A percentile compares a stretch with the other conserved stretches of the same genome.
These are phyloP conservation scores for Colletotrichum sp. DNA, from an alignment of 2,329 filamentous ascomycete genomes.

Conservation along the genomic window DNA sequence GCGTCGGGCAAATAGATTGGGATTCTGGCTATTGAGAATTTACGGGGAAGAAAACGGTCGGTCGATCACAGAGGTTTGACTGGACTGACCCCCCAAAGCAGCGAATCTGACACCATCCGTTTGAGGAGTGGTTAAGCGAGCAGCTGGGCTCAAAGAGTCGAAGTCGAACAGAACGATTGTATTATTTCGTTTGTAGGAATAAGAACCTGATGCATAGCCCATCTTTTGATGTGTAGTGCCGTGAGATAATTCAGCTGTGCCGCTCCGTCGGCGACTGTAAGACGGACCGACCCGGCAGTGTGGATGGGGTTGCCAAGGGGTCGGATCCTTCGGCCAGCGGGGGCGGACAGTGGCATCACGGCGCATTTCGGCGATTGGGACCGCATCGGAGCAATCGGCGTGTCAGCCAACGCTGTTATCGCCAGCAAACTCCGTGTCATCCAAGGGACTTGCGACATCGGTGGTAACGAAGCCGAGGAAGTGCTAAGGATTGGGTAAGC, in stretches of 20 bases:
- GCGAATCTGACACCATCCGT: background rate
- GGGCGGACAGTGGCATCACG: background rate
- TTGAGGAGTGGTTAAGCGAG: background rate
- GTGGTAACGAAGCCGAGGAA: background rate
- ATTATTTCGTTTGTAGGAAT: constrained; percentile 22
- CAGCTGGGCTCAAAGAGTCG: background rate
- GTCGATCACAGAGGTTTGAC: background rate
- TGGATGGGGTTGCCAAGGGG: background rate
- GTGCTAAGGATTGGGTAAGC: background rate
- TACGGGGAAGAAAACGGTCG: background rate
- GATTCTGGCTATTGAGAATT: background rate
- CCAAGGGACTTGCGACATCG: background rate
- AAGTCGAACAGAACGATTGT: background rate
- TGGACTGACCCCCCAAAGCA: background rate
- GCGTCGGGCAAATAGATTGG: background rate
- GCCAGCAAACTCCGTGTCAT: background rate
- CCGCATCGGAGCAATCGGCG: background rate
- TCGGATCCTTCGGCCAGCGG: background rate
- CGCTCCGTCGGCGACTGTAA: background rate
- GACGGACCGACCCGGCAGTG: background rate
- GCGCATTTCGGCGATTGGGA: background rate
- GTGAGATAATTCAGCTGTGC: background rate
- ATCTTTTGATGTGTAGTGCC: background rate
- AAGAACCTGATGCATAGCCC: background rate
- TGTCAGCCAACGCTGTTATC: background rate